Base-by-base conservation (phyloP, 495 filamentous ascomycete species). In the Choiromyces venosus region DNA sequence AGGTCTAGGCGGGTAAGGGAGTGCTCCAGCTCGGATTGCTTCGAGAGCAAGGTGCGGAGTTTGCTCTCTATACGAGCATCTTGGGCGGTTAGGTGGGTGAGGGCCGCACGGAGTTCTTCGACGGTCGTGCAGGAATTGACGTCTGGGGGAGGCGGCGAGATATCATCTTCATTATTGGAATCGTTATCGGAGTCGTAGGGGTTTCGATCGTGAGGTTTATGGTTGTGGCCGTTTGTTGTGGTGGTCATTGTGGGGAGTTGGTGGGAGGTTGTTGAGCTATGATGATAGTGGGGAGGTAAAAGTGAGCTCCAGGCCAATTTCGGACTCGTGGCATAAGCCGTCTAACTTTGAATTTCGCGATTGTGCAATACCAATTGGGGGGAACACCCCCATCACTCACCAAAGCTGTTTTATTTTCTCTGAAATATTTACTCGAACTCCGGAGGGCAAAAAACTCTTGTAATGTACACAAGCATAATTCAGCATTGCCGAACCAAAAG, bases 1-100 rank as follows among this genome's bases (percentile, higher is more conserved):
- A 97, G 85, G 82, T 99, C 96, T 46, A 99, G 87, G n/a, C 94
- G 90, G 37, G 89, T 87, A 70, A 99, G 84, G 74, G 96, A 90
- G 70, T 92, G 91, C 10, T 89, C 89, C 64, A 97, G 87, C 79
- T 95, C 92, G 68, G 91, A 89, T 80, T 97, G 93, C 0, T 91
- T 91, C 70, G 89, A 86, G 36, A 97, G 83, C 52, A 97, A 87
- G 37, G 86, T 84, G 80, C 92, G 86, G n/a, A 99, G 89, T 35
- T 89, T 89, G 66, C 85, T 83, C 3, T 91, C 93, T 52, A 97
- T 87, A 56, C 87, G 81, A 64, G 89, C 85, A 83, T 98, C 94
- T 76, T 91, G 92, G 40, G 86, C 84, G 77, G 90, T 89, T 38
- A 99, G 88, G 78, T 88, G 85, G 65, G 88, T 86, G 71, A 99